phyloP scores from a whole-genome alignment of 2,329 filamentous ascomycete species.

The Bipolaris gigantea region DNA sequence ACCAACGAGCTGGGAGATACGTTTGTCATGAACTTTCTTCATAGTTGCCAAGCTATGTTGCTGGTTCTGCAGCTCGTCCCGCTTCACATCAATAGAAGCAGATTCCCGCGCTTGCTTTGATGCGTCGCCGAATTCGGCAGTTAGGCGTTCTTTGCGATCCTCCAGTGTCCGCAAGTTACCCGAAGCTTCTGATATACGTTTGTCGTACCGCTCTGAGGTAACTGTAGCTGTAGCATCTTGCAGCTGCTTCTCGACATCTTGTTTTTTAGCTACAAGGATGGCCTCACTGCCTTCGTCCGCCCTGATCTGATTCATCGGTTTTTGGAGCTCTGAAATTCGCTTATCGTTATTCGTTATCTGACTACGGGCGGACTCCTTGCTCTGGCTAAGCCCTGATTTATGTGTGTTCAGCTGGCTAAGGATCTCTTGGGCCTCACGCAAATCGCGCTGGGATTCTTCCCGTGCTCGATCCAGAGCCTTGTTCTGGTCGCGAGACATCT shows the following conservation, averaged over 20 bases:
- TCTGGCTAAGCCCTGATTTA: slow-evolving; percentile 71
- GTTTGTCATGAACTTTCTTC: slow-evolving; percentile 70
- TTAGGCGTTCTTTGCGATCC: slow-evolving; percentile 69
- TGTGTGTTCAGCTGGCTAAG: slow-evolving; percentile 75
- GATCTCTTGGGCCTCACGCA: slow-evolving; percentile 69
- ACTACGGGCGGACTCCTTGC: slow-evolving; percentile 72
- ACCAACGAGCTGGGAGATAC: slow-evolving; percentile 67
- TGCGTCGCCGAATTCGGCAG: slow-evolving; percentile 79
- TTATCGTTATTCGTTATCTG: slow-evolving; percentile 74
- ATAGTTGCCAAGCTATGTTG: slow-evolving; percentile 77
- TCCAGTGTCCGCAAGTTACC: slow-evolving; percentile 69
- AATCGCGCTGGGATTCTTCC: slow-evolving; percentile 71
- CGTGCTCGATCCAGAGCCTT: slow-evolving; percentile 74
- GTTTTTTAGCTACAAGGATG: slow-evolving; percentile 71
- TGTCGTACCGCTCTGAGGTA: slow-evolving; percentile 68
- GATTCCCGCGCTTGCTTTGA: slow-evolving; percentile 79
- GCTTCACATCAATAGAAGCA: slow-evolving; percentile 80
- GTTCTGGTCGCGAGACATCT: slow-evolving; percentile 75
- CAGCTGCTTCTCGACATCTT: slow-evolving; percentile 68
- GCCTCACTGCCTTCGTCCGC: slow-evolving; percentile 85
- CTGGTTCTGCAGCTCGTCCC: slow-evolving; percentile 75
- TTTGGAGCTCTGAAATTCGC: slow-evolving; percentile 67
- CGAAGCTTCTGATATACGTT: slow-evolving; percentile 68
- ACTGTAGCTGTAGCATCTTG: slow-evolving; percentile 65
- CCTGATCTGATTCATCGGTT: slow-evolving; percentile 69